Conservation (phyloP, 2,329 filamentous ascomycete species). For the Chaetoscypha palmicola region DNA sequence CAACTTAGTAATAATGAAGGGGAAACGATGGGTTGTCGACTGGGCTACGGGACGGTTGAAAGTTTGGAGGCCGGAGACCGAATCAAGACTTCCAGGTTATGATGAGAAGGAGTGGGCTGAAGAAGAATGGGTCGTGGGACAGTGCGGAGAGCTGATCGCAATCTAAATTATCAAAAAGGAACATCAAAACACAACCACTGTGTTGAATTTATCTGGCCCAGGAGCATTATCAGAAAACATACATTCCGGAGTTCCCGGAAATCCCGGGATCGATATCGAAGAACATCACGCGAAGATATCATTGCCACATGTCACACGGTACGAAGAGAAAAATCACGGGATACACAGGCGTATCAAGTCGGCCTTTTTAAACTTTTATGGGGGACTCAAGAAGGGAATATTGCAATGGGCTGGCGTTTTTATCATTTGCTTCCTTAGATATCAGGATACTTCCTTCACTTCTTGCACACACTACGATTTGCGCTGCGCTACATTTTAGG, state of each 20-base stretch:
- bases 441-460: not conserved
- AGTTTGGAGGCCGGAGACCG: constrained; percentile 38
- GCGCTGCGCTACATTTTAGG: not conserved
- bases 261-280: not conserved
- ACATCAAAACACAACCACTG: not conserved
- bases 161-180: not conserved
- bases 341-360: not conserved
- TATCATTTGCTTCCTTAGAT: not conserved
- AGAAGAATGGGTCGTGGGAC: constrained; percentile 1
- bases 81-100: constrained; percentile 37
- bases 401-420: not conserved
- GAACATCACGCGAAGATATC: not conserved
- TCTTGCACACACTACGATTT: no score
- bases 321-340: not conserved
- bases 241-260: not conserved
- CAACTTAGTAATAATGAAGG: constrained; percentile 49
- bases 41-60: constrained; percentile 51
- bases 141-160: constrained; percentile 5
- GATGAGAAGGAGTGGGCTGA: constrained; percentile 1
- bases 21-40: constrained; percentile 53
- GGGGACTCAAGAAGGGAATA: not conserved
- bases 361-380: not conserved
- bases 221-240: not conserved
- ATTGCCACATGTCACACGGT: no score
- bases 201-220: not conserved